Evolutionary conservation across 169 alveolate genomes (phyloP), one percentile per base, ranked within the genome.

Genomic region (Plasmodium malariae): DNA sequence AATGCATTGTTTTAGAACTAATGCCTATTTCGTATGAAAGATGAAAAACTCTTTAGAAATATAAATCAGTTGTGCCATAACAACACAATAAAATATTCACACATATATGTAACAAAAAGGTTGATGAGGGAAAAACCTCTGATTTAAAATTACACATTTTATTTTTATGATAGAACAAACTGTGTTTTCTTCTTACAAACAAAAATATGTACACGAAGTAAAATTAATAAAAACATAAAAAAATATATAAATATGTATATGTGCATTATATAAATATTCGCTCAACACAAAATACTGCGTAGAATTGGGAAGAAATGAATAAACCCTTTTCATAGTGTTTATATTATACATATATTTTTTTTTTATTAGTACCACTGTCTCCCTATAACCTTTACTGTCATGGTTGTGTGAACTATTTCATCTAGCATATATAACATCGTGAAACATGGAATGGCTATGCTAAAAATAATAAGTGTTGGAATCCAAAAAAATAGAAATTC

Each of bases 381-480:
- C 54, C 98, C 98, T 32, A 95, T 93, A 63, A 95, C 97, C 70
- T 96, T 96, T 14, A 96, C 97, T 9, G 98, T 96, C 98, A 96
- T 96, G 2, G 97, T 91, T 45, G 97, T 95, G 88, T 93, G 94
- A 19, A 96, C 95, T 9, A 96, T 93, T 70, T 96, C 98, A 90
- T 96, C 98, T 74, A 80, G 60, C 96, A 95, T 94, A 88, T 95
- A 96, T 74, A 95, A 88, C 96, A 96, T 94, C 19, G 97, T 94
- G 74, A 92, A 95, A 73, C 96, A 93, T n/a, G 98, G 98, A 30
- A 96, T 92, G 17, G 97, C 97, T 59, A 95, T 92, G 24, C 96
- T 86, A 74, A 95, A 83, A 68, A 95, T 93, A 76, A 96, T 96
- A 87, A 96, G 92, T n/a, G 97, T 94, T 30, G 98, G 98, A 3